These are phyloP conservation scores for Backusella circina DNA, from an alignment of 192 early-diverging fungal species.

Conservation along the genomic window DNA sequence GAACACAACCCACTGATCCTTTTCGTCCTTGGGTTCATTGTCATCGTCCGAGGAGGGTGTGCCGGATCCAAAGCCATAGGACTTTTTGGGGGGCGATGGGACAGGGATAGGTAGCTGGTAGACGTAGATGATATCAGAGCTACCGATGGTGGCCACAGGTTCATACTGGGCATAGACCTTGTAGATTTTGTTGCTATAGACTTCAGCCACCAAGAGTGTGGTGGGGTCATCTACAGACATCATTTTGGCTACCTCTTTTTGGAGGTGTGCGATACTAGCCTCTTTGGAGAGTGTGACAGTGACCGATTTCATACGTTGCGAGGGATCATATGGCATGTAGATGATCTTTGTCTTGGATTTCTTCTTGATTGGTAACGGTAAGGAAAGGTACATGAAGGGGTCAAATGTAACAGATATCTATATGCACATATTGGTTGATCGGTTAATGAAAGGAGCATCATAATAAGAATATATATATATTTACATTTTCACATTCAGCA, in stretches of 20 bases:
- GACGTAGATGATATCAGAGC: constrained; percentile 26
- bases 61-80: not conserved
- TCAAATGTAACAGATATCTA: constrained; percentile 76
- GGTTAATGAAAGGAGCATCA: too few relatives aligned
- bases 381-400: constrained; percentile 74
- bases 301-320: constrained; percentile 39
- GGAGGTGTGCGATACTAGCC: constrained; percentile 55
- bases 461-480: too few relatives aligned
- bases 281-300: constrained; percentile 61
- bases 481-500: constrained; percentile 64
- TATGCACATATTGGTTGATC: too few relatives aligned
- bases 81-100: not conserved
- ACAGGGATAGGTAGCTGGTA: constrained; percentile 33
- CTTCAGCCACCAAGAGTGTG: constrained; percentile 46
- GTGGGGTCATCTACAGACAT: constrained; percentile 40
- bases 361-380: constrained; percentile 72
- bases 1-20: constrained; percentile 13
- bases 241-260: constrained; percentile 53
- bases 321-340: constrained; percentile 51
- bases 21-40: not conserved
- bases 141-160: constrained; percentile 33
- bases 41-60: not conserved
- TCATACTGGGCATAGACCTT: constrained; percentile 53
- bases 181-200: constrained; percentile 51
- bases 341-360: constrained; percentile 42